phyloP scores from a whole-genome alignment of 768 basidiomycete genomes.

The Xanthoconium stramineum region DNA sequence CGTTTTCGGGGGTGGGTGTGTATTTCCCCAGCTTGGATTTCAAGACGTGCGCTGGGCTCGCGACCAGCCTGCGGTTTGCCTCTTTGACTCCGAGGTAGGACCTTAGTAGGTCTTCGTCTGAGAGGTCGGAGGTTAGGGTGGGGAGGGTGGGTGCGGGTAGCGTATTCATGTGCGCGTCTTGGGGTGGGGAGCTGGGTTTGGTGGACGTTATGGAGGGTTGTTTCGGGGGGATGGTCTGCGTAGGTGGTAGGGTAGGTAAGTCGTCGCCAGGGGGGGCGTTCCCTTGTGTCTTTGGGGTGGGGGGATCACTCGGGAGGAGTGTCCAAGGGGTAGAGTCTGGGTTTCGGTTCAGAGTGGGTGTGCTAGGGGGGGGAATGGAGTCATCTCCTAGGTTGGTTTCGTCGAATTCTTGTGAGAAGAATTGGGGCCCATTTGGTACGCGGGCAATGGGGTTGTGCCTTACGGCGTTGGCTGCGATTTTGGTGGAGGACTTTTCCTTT shows the following conservation, averaged over 20 bases:
- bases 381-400: too few species aligned
- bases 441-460: neutral
- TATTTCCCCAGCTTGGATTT: neutral
- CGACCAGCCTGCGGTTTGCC: neutral
- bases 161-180: too few species aligned
- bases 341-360: neutral
- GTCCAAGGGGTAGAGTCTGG: too few species aligned
- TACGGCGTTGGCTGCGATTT: neutral
- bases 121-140: neutral
- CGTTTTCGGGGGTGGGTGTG: neutral
- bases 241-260: too few species aligned
- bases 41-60: too few species aligned
- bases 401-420: neutral
- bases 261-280: too few species aligned
- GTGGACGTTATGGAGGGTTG: too few species aligned
- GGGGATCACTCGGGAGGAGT: too few species aligned
- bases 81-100: neutral
- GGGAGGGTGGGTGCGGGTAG: too few species aligned
- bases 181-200: too few species aligned
- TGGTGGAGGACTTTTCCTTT: neutral
- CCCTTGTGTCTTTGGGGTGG: too few species aligned
- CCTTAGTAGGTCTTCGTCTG: neutral
- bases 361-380: neutral
- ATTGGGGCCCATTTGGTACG: neutral
- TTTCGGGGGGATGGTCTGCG: too few species aligned